Percentiles rank a stretch among this genome's conserved stretches.
Conservation (phyloP, 2,329 filamentous ascomycete species). For the Herpotrichia juniperi region DNA sequence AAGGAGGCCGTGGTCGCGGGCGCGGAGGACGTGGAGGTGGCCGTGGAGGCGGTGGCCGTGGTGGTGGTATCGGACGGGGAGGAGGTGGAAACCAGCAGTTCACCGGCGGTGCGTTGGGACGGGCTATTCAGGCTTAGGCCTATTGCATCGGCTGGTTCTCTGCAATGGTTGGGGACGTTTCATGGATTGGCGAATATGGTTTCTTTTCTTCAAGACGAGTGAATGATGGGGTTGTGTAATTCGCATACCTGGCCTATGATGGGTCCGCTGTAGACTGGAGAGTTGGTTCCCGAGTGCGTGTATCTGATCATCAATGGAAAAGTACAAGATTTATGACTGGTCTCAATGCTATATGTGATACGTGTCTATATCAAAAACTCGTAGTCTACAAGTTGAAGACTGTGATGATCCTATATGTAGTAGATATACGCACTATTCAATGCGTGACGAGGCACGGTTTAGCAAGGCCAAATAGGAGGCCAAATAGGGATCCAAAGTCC, state of each 20-base stretch:
- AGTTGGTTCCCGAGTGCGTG: background rate
- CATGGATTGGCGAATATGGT: background rate
- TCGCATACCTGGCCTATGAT: background rate
- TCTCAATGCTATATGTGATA: too few species aligned
- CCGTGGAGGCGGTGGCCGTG: slow-evolving; percentile 63
- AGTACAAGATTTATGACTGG: background rate
- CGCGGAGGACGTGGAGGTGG: slow-evolving; percentile 64
- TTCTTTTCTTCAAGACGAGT: background rate
- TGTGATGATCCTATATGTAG: too few species aligned
- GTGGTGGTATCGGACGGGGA: slow-evolving; percentile 69
- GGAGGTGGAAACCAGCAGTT: slow-evolving; percentile 78
- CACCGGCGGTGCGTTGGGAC: slow-evolving; percentile 78
- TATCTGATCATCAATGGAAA: background rate
- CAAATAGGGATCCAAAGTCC: too few species aligned
- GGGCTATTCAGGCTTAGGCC: slow-evolving; percentile 55
- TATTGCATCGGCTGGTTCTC: background rate
- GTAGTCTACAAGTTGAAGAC: too few species aligned
- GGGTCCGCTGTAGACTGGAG: background rate
- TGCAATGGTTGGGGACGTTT: background rate
- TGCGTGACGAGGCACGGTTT: too few species aligned
- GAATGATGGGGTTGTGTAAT: background rate
- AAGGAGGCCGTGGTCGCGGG: slow-evolving; percentile 78
- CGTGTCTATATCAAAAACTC: too few species aligned
- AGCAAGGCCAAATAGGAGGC: too few species aligned
- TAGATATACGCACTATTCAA: too few species aligned